Percentiles rank a stretch among this genome's conserved stretches.
These are phyloP conservation scores for Sanguinoderma infundibulare DNA, from an alignment of 1,284 basidiomycete species.

Conservation along the genomic window DNA sequence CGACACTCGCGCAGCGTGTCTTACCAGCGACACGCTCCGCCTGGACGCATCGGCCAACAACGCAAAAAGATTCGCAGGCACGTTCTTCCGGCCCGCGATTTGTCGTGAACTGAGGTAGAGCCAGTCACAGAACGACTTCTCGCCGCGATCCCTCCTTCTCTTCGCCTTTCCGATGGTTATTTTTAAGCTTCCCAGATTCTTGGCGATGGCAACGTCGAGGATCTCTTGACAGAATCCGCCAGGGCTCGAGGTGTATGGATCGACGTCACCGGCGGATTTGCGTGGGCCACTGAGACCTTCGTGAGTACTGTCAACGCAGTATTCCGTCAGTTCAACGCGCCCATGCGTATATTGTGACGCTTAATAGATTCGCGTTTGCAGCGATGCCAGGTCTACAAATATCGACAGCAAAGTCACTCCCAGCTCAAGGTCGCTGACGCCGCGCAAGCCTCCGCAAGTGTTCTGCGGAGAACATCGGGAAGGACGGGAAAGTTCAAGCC, in stretches of 20 bases:
- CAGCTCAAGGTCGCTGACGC: constrained; percentile 39
- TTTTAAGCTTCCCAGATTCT: neutral
- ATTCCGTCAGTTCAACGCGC: too few relatives aligned
- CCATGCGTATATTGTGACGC: too few relatives aligned
- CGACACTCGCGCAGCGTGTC: too few relatives aligned
- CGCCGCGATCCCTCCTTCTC: neutral
- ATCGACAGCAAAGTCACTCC: constrained; percentile 38
- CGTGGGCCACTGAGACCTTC: constrained; percentile 43
- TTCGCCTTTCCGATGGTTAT: neutral
- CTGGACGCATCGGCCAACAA: too few relatives aligned
- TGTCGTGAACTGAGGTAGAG: too few relatives aligned
- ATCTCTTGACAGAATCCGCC: constrained; percentile 37
- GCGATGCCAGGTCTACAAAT: constrained; percentile 38
- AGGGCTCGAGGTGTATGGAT: constrained; percentile 38
- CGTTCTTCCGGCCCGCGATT: too few relatives aligned
- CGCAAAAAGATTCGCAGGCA: too few relatives aligned
- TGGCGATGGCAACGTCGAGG: constrained; percentile 4
- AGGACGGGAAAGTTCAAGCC: constrained; percentile 42
- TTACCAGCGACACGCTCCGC: too few relatives aligned
- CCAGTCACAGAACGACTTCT: too few relatives aligned
- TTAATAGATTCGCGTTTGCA: too few relatives aligned
- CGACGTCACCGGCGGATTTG: constrained; percentile 33
- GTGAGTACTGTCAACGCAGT: constrained; percentile 29
- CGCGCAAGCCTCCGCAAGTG: constrained; percentile 26
- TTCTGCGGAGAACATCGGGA: constrained; percentile 33